Percentiles rank a stretch among this genome's conserved stretches.
Conservation (phyloP, 2,329 filamentous ascomycete species). For the Cercospora brassicicola region DNA sequence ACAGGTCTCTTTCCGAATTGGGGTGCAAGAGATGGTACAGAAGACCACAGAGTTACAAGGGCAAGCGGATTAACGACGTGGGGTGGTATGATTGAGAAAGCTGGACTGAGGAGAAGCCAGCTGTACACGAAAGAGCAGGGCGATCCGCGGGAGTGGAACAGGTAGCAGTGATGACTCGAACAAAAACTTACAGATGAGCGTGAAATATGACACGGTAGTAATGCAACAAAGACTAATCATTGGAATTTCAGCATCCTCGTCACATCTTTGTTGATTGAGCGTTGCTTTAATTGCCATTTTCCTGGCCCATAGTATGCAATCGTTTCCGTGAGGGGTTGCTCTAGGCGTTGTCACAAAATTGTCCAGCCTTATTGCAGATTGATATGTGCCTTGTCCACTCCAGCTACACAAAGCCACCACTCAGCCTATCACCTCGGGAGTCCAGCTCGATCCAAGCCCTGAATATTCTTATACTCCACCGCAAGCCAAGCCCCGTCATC, state of each 20-base stretch:
- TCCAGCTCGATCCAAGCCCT: conserved; percentile 8
- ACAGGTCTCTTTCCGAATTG: conserved; percentile 18
- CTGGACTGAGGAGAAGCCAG: conserved; percentile 40
- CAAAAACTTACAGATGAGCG: neutral
- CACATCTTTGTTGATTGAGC: neutral
- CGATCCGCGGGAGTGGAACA: conserved; percentile 29
- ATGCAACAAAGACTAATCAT: neutral
- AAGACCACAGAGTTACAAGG: conserved; percentile 22
- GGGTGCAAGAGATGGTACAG: conserved; percentile 3
- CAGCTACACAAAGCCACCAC: neutral
- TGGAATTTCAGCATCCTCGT: neutral
- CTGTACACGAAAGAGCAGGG: conserved; percentile 20
- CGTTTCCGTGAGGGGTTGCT: neutral
- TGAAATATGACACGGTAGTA: neutral
- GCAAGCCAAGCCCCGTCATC: conserved; percentile 8
- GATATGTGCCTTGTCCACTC: neutral
- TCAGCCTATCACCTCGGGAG: neutral
- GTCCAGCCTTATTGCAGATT: neutral
- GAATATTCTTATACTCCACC: conserved; percentile 8
- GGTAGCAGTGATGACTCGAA: neutral
- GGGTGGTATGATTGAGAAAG: conserved; percentile 46
- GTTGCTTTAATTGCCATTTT: neutral
- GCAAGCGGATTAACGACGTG: conserved; percentile 40
- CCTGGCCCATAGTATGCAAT: neutral
- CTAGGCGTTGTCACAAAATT: neutral